Evolutionary conservation across 108 stramenopile species (phyloP).

Genomic region (Pseudonitzschia multiseries): DNA sequence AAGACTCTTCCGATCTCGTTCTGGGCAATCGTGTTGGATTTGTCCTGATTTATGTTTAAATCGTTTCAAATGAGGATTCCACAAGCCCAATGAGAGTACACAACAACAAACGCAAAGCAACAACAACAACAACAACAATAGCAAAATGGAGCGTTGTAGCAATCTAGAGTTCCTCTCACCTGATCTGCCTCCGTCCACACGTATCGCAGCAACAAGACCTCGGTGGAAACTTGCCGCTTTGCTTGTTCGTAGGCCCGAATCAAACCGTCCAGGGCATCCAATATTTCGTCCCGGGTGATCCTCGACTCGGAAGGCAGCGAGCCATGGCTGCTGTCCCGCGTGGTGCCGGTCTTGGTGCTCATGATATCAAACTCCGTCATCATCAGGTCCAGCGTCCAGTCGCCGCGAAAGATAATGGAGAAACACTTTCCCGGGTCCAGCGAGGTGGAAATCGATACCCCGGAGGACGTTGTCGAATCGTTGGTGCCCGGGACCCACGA

Average conservation of each 20-base stretch:
- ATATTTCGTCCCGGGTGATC: slow-evolving; percentile 59
- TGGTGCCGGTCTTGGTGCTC: neutral
- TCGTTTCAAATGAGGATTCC: slow-evolving; percentile 12
- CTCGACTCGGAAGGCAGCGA: neutral
- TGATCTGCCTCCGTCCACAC: slow-evolving; percentile 70
- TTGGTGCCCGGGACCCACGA: neutral
- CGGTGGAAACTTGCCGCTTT: slow-evolving; percentile 70
- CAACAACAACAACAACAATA: neutral
- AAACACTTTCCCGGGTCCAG: slow-evolving; percentile 66
- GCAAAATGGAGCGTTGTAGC: slow-evolving; percentile 38
- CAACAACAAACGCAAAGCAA: too few relatives aligned
- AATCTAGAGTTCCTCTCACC: slow-evolving; percentile 31
- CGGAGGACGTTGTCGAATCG: neutral
- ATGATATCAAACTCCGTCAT: slow-evolving; percentile 32
- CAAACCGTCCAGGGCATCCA: slow-evolving; percentile 63
- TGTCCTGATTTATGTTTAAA: slow-evolving; percentile 29
- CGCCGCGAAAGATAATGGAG: slow-evolving; percentile 80
- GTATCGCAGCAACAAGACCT: slow-evolving; percentile 78
- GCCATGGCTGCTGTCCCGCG: neutral
- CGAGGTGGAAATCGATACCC: neutral
- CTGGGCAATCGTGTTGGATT: slow-evolving; percentile 55
- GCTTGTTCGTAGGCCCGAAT: slow-evolving; percentile 55
- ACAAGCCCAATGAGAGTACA: neutral
- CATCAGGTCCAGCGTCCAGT: slow-evolving; percentile 78
- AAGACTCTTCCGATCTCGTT: slow-evolving; percentile 63